phyloP scores from a whole-genome alignment of 441 rosid species.

The Erodium moschatum region DNA sequence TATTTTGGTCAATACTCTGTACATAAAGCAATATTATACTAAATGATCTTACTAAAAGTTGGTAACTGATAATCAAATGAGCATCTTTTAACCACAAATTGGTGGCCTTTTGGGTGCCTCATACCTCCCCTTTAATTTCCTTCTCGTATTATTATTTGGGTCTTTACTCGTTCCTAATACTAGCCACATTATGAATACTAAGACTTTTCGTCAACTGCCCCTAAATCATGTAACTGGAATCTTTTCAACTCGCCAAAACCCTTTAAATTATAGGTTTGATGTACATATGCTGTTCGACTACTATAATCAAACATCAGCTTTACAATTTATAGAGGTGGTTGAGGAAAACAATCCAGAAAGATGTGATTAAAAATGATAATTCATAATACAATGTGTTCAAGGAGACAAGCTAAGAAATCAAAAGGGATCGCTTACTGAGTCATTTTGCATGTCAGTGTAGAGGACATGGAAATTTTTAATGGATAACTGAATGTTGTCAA shows the following conservation, averaged over 20 bases:
- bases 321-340: background rate
- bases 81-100: background rate
- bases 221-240: background rate
- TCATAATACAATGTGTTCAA: constrained; percentile 2
- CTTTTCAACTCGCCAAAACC: background rate
- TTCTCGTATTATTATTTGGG: background rate
- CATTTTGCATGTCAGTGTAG: constrained; percentile 43
- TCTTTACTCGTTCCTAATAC: background rate
- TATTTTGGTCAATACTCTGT: background rate
- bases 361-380: constrained; percentile 10
- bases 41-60: background rate
- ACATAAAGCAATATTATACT: background rate
- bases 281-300: background rate
- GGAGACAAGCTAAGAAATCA: constrained; percentile 9
- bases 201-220: constrained; percentile 1
- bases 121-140: background rate
- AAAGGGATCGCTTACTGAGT: constrained; percentile 44
- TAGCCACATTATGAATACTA: background rate
- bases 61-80: constrained; percentile 1
- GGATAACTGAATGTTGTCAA: constrained; percentile 79
- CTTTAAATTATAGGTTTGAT: background rate
- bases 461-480: constrained; percentile 64
- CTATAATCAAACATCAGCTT: background rate
- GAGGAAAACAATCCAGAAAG: background rate
- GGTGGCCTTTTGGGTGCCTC: background rate